Conservation (phyloP, 2,329 filamentous ascomycete genomes). For the Fusarium torreyae region DNA sequence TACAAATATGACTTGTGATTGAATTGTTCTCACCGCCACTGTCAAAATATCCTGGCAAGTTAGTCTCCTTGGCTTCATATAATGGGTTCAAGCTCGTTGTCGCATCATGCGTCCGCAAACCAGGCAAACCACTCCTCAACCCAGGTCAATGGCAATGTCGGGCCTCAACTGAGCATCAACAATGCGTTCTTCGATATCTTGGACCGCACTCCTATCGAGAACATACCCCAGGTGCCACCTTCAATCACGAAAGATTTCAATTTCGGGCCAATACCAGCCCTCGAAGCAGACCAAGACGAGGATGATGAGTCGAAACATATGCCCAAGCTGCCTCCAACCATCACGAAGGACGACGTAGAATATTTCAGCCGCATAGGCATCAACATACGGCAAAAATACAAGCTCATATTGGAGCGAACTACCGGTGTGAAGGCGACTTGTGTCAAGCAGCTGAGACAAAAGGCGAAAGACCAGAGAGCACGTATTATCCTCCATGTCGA, state of each 20-base stretch:
- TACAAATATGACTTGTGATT: neutral
- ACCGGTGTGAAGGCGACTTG: neutral
- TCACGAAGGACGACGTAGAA: neutral
- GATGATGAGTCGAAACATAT: neutral
- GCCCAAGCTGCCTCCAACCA: neutral
- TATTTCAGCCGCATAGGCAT: neutral
- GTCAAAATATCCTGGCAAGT: neutral
- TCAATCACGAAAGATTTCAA: neutral
- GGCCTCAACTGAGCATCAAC: neutral
- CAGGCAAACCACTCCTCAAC: neutral
- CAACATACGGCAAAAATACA: neutral
- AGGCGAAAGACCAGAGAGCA: neutral
- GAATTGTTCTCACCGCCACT: neutral
- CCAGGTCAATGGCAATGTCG: conserved; percentile 9
- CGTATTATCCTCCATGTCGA: neutral
- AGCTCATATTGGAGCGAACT: neutral
- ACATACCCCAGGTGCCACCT: neutral
- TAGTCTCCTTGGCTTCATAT: neutral
- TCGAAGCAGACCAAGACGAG: conserved; percentile 2
- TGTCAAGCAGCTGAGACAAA: conserved; percentile 4
- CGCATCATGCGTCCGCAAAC: conserved; percentile 1
- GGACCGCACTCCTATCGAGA: neutral
- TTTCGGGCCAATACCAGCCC: conserved; percentile 8
- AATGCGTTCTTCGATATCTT: neutral
- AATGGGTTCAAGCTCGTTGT: conserved; percentile 6